Conservation (phyloP, 2,329 filamentous ascomycete species). For the Colletotrichum truncatum region DNA sequence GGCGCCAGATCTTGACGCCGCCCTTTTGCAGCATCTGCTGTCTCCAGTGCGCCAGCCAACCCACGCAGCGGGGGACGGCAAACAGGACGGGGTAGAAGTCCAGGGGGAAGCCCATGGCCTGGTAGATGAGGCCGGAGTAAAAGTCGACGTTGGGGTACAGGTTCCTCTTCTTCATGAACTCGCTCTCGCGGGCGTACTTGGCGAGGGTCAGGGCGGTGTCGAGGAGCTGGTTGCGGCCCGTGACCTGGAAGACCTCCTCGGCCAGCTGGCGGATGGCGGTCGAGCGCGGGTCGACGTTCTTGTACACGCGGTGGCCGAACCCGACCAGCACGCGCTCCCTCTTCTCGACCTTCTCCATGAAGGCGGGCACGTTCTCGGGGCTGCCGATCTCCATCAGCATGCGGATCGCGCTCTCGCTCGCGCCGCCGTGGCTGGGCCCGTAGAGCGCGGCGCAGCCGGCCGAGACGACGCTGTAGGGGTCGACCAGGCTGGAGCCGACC, state of each 20-base stretch:
- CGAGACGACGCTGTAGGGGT: constrained; percentile 63
- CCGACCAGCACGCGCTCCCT: constrained; percentile 62
- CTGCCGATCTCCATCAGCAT: constrained; percentile 61
- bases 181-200: constrained; percentile 53
- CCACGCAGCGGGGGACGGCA: constrained; percentile 59
- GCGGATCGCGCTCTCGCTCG: constrained; percentile 64
- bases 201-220: constrained; percentile 57
- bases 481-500: constrained; percentile 64
- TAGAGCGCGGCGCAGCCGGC: constrained; percentile 63
- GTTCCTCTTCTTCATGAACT: constrained; percentile 58
- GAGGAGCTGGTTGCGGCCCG: constrained; percentile 59
- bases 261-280: constrained; percentile 58
- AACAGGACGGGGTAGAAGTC: constrained; percentile 63
- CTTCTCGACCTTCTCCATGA: constrained; percentile 59
- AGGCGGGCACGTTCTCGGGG: constrained; percentile 58
- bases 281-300: constrained; percentile 62
- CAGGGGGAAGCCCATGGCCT: constrained; percentile 61
- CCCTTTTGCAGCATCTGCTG: constrained; percentile 56
- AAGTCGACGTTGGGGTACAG: constrained; percentile 63
- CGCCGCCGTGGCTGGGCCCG: constrained; percentile 68
- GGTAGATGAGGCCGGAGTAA: constrained; percentile 61
- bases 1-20: constrained; percentile 61
- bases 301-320: constrained; percentile 65
- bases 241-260: constrained; percentile 59
- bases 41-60: constrained; percentile 62